phyloP scores from a whole-genome alignment of 1,284 basidiomycete species.

The Rhodofomes roseus region DNA sequence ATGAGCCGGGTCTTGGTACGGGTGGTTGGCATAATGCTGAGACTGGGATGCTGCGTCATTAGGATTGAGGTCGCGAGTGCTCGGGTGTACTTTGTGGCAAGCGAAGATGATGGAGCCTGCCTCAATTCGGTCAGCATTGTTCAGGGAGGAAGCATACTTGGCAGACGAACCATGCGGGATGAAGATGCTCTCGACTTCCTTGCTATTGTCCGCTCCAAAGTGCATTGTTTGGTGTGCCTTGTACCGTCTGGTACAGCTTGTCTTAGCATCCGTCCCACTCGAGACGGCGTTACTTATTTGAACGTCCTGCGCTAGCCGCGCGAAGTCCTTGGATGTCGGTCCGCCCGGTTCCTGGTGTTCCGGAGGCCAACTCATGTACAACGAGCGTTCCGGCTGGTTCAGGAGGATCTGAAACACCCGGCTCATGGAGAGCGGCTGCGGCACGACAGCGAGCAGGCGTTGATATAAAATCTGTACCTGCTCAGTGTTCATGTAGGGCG shows the following conservation, averaged over 20 bases:
- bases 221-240: constrained; percentile 76
- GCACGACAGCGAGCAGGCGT: constrained; percentile 51
- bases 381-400: constrained; percentile 46
- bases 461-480: constrained; percentile 58
- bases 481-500: constrained; percentile 52
- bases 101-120: constrained; percentile 79
- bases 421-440: constrained; percentile 44
- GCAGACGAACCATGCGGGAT: constrained; percentile 82
- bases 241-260: constrained; percentile 91
- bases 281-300: constrained; percentile 52
- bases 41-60: constrained; percentile 17
- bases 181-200: constrained; percentile 84
- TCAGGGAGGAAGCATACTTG: constrained; percentile 11
- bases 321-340: constrained; percentile 80
- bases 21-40: constrained; percentile 29
- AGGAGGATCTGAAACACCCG: constrained; percentile 83
- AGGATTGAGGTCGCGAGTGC: constrained; percentile 34
- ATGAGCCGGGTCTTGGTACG: constrained; percentile 42
- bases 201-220: constrained; percentile 51
- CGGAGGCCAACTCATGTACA: constrained; percentile 87
- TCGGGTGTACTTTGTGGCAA: constrained; percentile 67
- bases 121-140: constrained; percentile 13
- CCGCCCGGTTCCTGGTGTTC: constrained; percentile 48
- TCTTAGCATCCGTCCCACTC: constrained; percentile 70
- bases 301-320: constrained; percentile 77